Evolutionary conservation across 352 stramenopile species (phyloP).

Genomic region (Saprolegnia diclina): DNA sequence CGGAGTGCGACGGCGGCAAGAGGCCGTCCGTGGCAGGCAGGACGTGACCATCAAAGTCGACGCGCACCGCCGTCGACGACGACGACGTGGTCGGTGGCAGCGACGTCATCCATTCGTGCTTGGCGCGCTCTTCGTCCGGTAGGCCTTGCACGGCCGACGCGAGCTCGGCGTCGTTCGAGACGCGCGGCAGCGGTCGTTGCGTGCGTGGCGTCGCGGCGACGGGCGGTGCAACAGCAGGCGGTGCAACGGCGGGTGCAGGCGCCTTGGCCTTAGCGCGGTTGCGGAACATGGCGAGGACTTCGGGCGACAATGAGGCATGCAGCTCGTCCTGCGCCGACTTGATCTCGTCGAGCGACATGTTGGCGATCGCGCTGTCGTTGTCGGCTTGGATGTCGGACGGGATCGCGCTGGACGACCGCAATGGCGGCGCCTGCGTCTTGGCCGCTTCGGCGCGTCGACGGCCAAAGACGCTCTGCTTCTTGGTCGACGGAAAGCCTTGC

Average conservation of each 20-base stretch:
- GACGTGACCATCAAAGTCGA: conserved; percentile 55
- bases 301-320: conserved; percentile 47
- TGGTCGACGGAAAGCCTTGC: conserved; percentile 56
- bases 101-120: conserved; percentile 67
- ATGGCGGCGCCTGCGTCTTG: conserved; percentile 16
- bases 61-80: conserved; percentile 45
- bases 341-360: conserved; percentile 70
- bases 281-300: conserved; percentile 61
- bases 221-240: not conserved
- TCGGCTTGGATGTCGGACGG: conserved; percentile 36
- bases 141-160: conserved; percentile 39
- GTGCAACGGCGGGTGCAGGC: conserved; percentile 2
- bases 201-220: not conserved
- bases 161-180: conserved; percentile 63
- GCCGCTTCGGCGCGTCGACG: conserved; percentile 34
- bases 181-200: conserved; percentile 40
- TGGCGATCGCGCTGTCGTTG: conserved; percentile 45
- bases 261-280: conserved; percentile 28
- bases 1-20: conserved; percentile 44
- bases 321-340: conserved; percentile 64
- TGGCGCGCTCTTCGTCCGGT: conserved; percentile 59
- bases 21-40: conserved; percentile 27
- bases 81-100: conserved; percentile 6
- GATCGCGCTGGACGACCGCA: not conserved
- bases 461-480: conserved; percentile 64